Evolutionary conservation across 805 yeast species (phyloP), one percentile per base, ranked within the genome.

Genomic region (Kregervanrija delftensis): DNA sequence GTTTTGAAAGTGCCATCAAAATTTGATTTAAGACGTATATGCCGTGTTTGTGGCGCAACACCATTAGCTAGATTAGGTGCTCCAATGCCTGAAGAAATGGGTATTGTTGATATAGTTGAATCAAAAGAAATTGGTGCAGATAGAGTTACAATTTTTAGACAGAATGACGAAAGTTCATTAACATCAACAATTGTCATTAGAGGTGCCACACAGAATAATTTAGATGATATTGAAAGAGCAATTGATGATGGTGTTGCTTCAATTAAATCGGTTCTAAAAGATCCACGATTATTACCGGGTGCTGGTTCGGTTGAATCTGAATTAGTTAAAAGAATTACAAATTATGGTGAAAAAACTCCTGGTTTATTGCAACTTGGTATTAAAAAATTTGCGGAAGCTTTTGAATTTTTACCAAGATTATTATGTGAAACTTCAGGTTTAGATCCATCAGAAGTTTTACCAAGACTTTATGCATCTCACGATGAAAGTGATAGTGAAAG

Each of bases 111-210:
- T 61, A 65, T 83, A 30, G 91, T 93, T 41, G 95, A 86, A 69
- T 84, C 96, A 17, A 79, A 77, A 57, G 99, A 93, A 71, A 88
- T 93, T 61, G 99, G 99, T 52, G 96, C 97, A 44, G 97, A 93
- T 67, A 79, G 96, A 64, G 98, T 93, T 34, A 91, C 98, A 9
- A 76, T 93, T 30, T 90, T 93, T 73, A 77, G 87, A 62, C 99
- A 93, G 67, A 79, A 74, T 50, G 65, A 69, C 32, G 79, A 72
- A 51, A 59, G 63, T 38, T 83, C 96, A 28, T 76, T 86, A 56
- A 93, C 99, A 4, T 81, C 98, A 12, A 93, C 99, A 8, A 89
- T 93, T 57, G 83, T 93, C 40, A 72, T 93, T 44, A 79, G 99
- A 66, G 99, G 99, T 45, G 99, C 99, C 37, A 93, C 99, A 6